Evolutionary conservation across 2,329 filamentous ascomycete genomes (phyloP).

Genomic region (Gnomoniopsis sp.): DNA sequence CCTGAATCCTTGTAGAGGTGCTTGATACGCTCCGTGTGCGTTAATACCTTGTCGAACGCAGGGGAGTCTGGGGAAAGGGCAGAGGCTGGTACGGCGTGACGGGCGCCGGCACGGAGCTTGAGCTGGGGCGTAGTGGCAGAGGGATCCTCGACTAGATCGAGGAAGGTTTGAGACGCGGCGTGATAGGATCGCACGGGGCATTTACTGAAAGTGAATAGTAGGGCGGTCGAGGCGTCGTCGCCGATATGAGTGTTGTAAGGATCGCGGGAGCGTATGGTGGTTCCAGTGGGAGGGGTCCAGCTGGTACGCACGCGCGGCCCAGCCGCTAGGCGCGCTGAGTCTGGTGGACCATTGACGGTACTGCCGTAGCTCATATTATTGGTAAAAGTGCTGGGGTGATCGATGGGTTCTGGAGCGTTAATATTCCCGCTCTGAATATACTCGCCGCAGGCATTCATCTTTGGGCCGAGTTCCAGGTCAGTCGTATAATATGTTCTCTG

Average conservation of each 20-base stretch:
- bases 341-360: not conserved
- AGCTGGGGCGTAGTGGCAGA: slow-evolving; percentile 39
- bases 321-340: not conserved
- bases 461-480: slow-evolving; percentile 40
- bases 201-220: slow-evolving; percentile 48
- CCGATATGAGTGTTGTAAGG: slow-evolving; percentile 46
- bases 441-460: not conserved
- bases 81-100: slow-evolving; percentile 32
- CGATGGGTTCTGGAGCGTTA: not conserved
- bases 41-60: slow-evolving; percentile 2
- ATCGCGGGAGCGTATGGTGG: slow-evolving; percentile 25
- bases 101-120: slow-evolving; percentile 40
- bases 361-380: not conserved
- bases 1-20: slow-evolving; percentile 21
- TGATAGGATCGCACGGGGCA: slow-evolving; percentile 56
- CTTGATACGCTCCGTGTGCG: slow-evolving; percentile 19
- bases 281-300: slow-evolving; percentile 27
- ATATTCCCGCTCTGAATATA: not conserved
- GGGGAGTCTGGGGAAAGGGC: slow-evolving; percentile 6
- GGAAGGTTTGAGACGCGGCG: slow-evolving; percentile 47
- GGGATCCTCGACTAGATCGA: slow-evolving; percentile 56
- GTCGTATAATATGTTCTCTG: slow-evolving; percentile 65
- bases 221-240: slow-evolving; percentile 37
- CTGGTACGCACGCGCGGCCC: slow-evolving; percentile 21
- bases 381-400: not conserved